Evolutionary conservation across 148 eudicot genomes (phyloP), one percentile per base, ranked within the genome.

Genomic region (Dysphania ambrosioides): DNA sequence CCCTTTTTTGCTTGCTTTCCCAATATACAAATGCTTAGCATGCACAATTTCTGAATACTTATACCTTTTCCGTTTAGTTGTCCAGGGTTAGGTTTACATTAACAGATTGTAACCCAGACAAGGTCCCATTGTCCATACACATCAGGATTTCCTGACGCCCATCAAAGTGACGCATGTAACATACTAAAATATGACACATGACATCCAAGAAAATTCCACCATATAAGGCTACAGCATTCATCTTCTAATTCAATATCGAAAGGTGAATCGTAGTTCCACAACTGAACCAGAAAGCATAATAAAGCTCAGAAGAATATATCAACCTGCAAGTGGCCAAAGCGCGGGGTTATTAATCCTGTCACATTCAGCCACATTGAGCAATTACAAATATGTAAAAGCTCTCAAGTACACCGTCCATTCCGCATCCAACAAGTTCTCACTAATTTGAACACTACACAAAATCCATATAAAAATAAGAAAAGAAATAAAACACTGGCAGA

Each of bases 401-500:
- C 98, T 97, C 35, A 95, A 60, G 78, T 95, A 95, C 2, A 93
- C 96, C 84, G 90, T 84, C 98, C 98, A 95, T 79, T 95, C 97
- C 4, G 86, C 92, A 86, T 95, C 96, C 73, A 95, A 96, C 21
- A 74, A 83, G 79, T 67, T 86, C 85, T 90, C 88, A n/a, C 96
- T 90, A 70, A 77, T 61, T 92, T 92, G 80, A 95, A 95, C 53
- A 90, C 72, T 95, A 75, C 69, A 74, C 13, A 18, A 16, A 69
- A 51, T 27, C 19, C 8, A 34, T 26, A 70, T 18, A 11, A 1
- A 13, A 12, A 78, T 30, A 66, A 49, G n/a, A 11, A 34, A 40
- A 74, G 35, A 36, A 40, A 74, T 44, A 36, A 68, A 75, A 63
- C 42, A 32, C 18, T 38, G 6, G 41, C 47, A 18, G 27, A 59